A percentile compares a stretch with the other conserved stretches of the same genome.
These are phyloP conservation scores for Boletus barrowsii DNA, from an alignment of 768 basidiomycete species.

Conservation along the genomic window DNA sequence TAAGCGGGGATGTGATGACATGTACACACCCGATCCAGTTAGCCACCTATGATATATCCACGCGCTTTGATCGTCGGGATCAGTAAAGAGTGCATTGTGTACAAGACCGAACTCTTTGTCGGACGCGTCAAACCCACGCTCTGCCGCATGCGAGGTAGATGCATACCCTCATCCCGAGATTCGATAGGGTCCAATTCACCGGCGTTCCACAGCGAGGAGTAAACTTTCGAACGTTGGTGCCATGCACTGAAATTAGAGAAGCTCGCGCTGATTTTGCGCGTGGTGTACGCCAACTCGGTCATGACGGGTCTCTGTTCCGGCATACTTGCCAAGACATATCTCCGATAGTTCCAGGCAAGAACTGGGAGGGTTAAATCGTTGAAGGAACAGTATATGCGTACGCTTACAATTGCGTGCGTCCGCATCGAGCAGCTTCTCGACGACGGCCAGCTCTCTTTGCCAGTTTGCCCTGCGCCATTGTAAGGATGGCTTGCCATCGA, in stretches of 20 bases:
- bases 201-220: conserved; percentile 60
- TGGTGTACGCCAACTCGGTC: conserved; percentile 84
- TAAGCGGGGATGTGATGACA: background rate
- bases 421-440: conserved; percentile 88
- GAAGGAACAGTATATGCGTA: background rate
- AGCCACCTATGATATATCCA: conserved; percentile 99
- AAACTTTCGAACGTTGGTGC: conserved; percentile 92
- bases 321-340: conserved; percentile 76
- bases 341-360: conserved; percentile 91
- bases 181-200: conserved; percentile 50
- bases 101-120: conserved; percentile 85
- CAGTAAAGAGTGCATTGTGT: conserved; percentile 92
- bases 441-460: conserved; percentile 81
- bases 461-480: conserved; percentile 82
- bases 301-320: conserved; percentile 52
- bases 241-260: conserved; percentile 99
- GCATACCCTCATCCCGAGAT: conserved; percentile 68
- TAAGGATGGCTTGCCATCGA: conserved; percentile 39
- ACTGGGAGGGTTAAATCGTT: conserved; percentile 48
- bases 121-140: background rate
- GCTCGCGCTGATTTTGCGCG: conserved; percentile 86
- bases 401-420: conserved; percentile 90
- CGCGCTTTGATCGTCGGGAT: conserved; percentile 93
- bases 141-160: background rate
- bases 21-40: conserved; percentile 64